phyloP scores from a whole-genome alignment of 768 basidiomycete genomes.

The Boletellus emodensis region DNA sequence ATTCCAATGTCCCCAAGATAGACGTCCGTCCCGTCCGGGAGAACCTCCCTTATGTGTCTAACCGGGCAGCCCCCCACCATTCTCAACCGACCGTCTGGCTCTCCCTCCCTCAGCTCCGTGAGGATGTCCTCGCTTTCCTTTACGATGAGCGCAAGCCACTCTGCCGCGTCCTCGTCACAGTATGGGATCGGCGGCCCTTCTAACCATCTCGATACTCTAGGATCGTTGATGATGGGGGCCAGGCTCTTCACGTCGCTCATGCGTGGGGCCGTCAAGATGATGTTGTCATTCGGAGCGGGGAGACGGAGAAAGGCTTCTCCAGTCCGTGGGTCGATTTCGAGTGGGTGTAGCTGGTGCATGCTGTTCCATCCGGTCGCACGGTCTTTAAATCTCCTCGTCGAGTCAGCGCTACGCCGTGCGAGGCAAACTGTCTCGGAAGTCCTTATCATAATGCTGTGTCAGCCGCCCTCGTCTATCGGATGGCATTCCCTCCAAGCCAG shows the following conservation, averaged over 20 bases:
- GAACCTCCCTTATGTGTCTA: conserved; percentile 47
- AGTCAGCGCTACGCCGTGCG: not conserved
- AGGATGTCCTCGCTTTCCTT: conserved; percentile 21
- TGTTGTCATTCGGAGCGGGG: conserved; percentile 43
- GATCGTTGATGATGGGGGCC: conserved; percentile 47
- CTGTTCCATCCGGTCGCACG: conserved; percentile 9
- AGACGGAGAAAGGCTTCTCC: conserved; percentile 57
- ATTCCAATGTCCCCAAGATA: conserved; percentile 44
- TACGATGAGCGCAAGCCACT: conserved; percentile 32
- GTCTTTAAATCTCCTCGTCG: not conserved
- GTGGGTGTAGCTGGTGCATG: conserved; percentile 32
- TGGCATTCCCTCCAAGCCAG: not conserved
- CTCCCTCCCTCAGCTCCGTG: conserved; percentile 15
- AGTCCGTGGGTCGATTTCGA: conserved; percentile 39
- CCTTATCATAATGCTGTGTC: not conserved
- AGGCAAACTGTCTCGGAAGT: no score
- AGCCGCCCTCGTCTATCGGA: not conserved
- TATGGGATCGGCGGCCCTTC: conserved; percentile 55
- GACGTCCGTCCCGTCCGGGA: conserved; percentile 49
- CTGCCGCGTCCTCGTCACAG: conserved; percentile 35
- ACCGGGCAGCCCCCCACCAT: conserved; percentile 48
- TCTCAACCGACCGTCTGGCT: conserved; percentile 23
- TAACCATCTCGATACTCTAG: conserved; percentile 42
- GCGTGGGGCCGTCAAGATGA: conserved; percentile 60
- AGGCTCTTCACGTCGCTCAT: conserved; percentile 37